Evolutionary conservation across 2,329 filamentous ascomycete genomes (phyloP).

Genomic region (Ceratocystis variospora): DNA sequence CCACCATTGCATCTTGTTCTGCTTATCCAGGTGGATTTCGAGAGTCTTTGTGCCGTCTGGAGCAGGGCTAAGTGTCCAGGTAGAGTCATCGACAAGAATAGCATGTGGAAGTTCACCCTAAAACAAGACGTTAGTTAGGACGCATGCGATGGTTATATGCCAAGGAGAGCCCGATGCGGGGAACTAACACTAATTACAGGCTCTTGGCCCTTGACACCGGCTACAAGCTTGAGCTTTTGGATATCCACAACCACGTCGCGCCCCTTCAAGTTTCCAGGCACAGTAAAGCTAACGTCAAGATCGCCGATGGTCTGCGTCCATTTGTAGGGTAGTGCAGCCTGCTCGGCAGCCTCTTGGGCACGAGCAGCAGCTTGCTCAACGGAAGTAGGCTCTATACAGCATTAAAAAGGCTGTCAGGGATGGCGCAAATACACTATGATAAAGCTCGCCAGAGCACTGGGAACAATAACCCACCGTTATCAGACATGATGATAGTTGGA

Average conservation of each 20-base stretch:
- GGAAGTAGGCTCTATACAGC: slow-evolving; percentile 35
- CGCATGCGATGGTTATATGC: background rate
- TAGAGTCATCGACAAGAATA: slow-evolving; percentile 72
- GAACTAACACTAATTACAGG: slow-evolving; percentile 61
- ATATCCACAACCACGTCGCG: slow-evolving; percentile 72
- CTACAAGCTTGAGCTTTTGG: slow-evolving; percentile 62
- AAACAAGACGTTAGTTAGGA: slow-evolving; percentile 12
- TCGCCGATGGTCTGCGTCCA: slow-evolving; percentile 91
- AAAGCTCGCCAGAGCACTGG: background rate
- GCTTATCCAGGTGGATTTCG: slow-evolving; percentile 82
- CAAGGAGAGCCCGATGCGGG: background rate
- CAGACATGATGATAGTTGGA: slow-evolving; percentile 27
- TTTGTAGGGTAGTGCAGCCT: slow-evolving; percentile 86
- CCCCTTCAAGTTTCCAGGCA: slow-evolving; percentile 73
- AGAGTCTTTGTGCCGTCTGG: slow-evolving; percentile 54
- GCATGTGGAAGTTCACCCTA: slow-evolving; percentile 75
- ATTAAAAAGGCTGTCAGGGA: background rate
- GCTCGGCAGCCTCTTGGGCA: slow-evolving; percentile 70
- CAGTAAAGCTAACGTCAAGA: slow-evolving; percentile 61
- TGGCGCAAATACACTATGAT: background rate
- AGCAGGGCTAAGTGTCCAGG: slow-evolving; percentile 75
- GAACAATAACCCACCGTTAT: slow-evolving; percentile 26
- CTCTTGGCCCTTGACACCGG: slow-evolving; percentile 76
- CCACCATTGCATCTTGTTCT: slow-evolving; percentile 99
- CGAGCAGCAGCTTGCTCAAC: slow-evolving; percentile 45